Conservation (phyloP, 2,329 filamentous ascomycete species). For the Ustilaginoidea virens region DNA sequence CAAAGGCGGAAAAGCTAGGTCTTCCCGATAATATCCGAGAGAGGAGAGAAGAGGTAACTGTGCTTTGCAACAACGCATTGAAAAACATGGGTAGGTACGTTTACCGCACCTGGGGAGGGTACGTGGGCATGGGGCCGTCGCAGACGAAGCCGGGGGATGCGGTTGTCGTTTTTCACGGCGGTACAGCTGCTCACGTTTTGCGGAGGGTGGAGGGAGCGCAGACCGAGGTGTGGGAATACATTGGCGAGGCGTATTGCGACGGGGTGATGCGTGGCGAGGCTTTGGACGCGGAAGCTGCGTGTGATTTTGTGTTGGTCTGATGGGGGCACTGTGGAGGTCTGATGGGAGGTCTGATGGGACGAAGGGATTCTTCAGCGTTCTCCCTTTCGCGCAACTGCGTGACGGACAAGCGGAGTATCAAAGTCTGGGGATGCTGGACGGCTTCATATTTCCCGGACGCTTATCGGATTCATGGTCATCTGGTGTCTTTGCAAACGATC, state of each 20-base stretch:
- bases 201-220: constrained; percentile 1
- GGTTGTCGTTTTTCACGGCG: constrained; percentile 14
- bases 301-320: constrained; percentile 4
- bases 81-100: constrained; percentile 9
- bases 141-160: constrained; percentile 10
- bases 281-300: constrained; percentile 3
- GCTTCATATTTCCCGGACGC: too few relatives aligned
- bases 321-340: too few relatives aligned
- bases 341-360: too few relatives aligned
- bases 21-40: constrained; percentile 5
- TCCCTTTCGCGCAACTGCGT: too few relatives aligned
- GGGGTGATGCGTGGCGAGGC: constrained; percentile 19
- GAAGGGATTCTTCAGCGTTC: too few relatives aligned
- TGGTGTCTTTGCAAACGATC: too few relatives aligned
- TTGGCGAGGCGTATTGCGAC: constrained; percentile 19
- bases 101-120: constrained; percentile 14
- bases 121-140: constrained; percentile 14
- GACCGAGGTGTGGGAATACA: constrained; percentile 9
- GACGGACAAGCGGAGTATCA: too few relatives aligned
- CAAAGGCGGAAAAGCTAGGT: constrained; percentile 4
- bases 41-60: constrained; percentile 3
- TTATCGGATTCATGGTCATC: too few relatives aligned
- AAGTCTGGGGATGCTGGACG: too few relatives aligned
- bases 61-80: constrained; percentile 7
- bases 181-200: constrained; percentile 14